phyloP scores from a whole-genome alignment of 1,139 yeast species.

The Suhomyces anneliseae region DNA sequence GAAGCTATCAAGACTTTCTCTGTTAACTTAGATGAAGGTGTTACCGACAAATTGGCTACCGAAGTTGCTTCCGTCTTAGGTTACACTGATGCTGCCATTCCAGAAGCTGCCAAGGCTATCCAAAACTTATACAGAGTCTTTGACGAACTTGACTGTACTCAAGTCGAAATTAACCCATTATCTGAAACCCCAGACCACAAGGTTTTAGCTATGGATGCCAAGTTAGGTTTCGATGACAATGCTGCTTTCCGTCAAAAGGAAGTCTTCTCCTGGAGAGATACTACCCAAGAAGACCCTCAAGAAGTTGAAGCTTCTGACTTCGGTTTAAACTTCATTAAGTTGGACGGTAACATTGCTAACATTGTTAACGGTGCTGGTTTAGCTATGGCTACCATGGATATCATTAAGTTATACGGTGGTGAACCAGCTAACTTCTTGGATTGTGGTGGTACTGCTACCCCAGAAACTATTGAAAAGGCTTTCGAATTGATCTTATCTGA shows the following conservation, averaged over 20 bases:
- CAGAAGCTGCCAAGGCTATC: constrained; percentile 86
- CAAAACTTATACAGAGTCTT: constrained; percentile 87
- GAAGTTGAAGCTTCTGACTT: constrained; percentile 90
- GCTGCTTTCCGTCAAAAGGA: constrained; percentile 95
- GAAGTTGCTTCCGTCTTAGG: constrained; percentile 81
- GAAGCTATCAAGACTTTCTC: constrained; percentile 89
- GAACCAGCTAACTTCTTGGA: constrained; percentile 98
- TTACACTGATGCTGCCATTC: constrained; percentile 73
- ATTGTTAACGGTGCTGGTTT: constrained; percentile 99
- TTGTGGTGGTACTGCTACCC: constrained; percentile 99
- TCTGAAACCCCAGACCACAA: constrained; percentile 89
- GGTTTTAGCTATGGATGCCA: constrained; percentile 98
- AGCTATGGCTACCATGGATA: constrained; percentile 99
- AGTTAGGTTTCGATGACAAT: constrained; percentile 97
- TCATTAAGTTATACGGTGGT: constrained; percentile 97
- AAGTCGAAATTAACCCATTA: constrained; percentile 97
- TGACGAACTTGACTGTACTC: constrained; percentile 91
- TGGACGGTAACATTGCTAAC: constrained; percentile 98
- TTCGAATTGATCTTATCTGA: constrained; percentile 91
- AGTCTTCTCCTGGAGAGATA: constrained; percentile 91
- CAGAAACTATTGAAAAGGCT: constrained; percentile 96
- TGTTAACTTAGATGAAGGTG: constrained; percentile 75
- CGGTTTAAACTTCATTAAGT: constrained; percentile 93
- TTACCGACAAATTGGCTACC: constrained; percentile 73
- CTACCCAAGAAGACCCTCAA: constrained; percentile 96